phyloP scores from a whole-genome alignment of 2,329 filamentous ascomycete genomes.

The Hortaea werneckii region DNA sequence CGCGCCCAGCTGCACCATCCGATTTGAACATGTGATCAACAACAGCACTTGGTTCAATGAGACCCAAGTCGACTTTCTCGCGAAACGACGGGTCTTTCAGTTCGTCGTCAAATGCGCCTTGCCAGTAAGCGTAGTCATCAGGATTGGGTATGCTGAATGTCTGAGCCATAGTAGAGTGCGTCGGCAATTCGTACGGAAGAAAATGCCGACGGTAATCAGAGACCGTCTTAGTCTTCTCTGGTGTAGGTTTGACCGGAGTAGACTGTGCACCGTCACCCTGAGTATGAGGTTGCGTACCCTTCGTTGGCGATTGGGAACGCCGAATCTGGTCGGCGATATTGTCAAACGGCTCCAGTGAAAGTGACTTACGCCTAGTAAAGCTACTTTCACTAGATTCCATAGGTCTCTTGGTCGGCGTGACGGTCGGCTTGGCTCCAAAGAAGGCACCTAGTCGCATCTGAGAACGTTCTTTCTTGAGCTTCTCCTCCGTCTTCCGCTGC shows the following conservation, averaged over 20 bases:
- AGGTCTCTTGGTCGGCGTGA: conserved; percentile 19
- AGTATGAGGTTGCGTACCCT: conserved; percentile 9
- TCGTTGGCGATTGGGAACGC: conserved; percentile 16
- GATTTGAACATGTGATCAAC: conserved; percentile 6
- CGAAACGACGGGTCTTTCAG: conserved; percentile 18
- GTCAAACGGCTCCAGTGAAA: conserved; percentile 24
- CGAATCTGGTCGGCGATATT: conserved; percentile 16
- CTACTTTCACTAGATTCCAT: conserved; percentile 5
- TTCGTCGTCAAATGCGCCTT: conserved; percentile 20
- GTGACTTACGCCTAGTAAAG: conserved; percentile 26
- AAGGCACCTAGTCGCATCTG: conserved; percentile 34
- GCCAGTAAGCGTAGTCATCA: conserved; percentile 15
- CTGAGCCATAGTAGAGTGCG: conserved; percentile 61
- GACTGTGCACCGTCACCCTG: conserved; percentile 2
- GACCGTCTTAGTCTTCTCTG: conserved; percentile 3
- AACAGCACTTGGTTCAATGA: conserved; percentile 8
- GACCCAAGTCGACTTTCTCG: conserved; percentile 22
- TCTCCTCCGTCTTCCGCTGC: conserved; percentile 20
- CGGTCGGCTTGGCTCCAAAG: conserved; percentile 30
- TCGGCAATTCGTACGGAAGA: conserved; percentile 68
- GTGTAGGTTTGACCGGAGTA: conserved; percentile 13
- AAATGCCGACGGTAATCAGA: conserved; percentile 53
- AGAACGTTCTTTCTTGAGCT: conserved; percentile 21
- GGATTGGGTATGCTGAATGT: conserved; percentile 28
- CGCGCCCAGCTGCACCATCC: conserved; percentile 7